Base-by-base conservation (phyloP, 2,329 filamentous ascomycete genomes). In the Colletotrichum sp. region DNA sequence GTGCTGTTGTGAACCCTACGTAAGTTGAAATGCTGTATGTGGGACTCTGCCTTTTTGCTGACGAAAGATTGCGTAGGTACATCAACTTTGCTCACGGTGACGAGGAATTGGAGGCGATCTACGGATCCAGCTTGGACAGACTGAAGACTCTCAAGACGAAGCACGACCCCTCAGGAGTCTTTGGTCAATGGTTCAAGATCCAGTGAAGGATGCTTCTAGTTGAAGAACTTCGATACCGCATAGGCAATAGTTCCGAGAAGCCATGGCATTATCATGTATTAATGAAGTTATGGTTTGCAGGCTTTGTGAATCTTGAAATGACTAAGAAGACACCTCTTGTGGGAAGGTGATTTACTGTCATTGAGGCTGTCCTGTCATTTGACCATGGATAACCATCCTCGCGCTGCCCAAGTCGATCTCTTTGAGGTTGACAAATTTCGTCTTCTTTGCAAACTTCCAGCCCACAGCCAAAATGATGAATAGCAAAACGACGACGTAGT, bases 71-170 rank as follows among this genome's bases (percentile, higher is more conserved):
- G 19, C 22, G 0, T 52, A 67, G 64, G 12, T 84, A 84, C 67
- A 76, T 83, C 62, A 84, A 83, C 71, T 84, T 84, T 69, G 83
- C 82, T 1, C 80, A 82, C 52, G 83, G 83, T 15, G 83, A 84
- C 55, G 83, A 84, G 72, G 55, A 77, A 9, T 70, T 81, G 9
- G 65, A 77, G 8, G 76, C 72, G 6, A 79, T 84, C 4, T 84
- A 75, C 7, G 79, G 81, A 19, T 72, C 69, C 12, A 82, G 79
- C 61, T 78, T 83, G 11, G n/a, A 79, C 4, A 75, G 76, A 44
- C 77, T 84, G 29, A 77, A 71, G 32, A n/a, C 67, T 6, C 63
- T 84, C 25, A 84, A 83, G 79, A 66, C 77, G 66, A 74, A 77
- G 39, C 81, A 78, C 61, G 82, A 84, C 68, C 82, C 82, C 9